Evolutionary conservation across 495 filamentous ascomycete species (phyloP).

Genomic region (Aspergillus mulundensis): DNA sequence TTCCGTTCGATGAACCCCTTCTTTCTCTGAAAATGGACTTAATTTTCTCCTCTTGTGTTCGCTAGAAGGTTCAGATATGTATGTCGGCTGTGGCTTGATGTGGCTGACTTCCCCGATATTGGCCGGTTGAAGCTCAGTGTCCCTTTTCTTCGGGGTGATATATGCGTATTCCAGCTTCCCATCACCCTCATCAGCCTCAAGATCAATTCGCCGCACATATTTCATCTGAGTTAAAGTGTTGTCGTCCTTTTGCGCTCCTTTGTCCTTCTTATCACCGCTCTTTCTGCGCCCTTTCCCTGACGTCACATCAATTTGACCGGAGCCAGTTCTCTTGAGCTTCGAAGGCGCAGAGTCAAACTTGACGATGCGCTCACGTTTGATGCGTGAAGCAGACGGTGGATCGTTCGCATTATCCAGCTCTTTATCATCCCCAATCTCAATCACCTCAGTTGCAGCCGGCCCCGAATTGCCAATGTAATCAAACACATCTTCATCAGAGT

Average conservation of each 20-base stretch:
- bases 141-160: slow-evolving; percentile 16
- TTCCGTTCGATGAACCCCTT: slow-evolving; percentile 3
- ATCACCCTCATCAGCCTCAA: slow-evolving; percentile 40
- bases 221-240: slow-evolving; percentile 49
- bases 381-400: slow-evolving; percentile 16
- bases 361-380: slow-evolving; percentile 13
- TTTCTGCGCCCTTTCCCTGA: slow-evolving; percentile 16
- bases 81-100: background rate
- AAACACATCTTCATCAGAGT: slow-evolving; percentile 28
- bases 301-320: background rate
- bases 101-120: background rate
- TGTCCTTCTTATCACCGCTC: slow-evolving; percentile 22
- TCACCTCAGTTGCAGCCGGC: slow-evolving; percentile 15
- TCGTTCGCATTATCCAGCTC: slow-evolving; percentile 22
- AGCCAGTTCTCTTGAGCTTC: slow-evolving; percentile 11
- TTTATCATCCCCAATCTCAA: slow-evolving; percentile 27
- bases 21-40: slow-evolving; percentile 6
- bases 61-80: slow-evolving; percentile 6
- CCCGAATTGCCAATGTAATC: slow-evolving; percentile 24
- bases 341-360: slow-evolving; percentile 18
- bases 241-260: slow-evolving; percentile 27
- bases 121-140: background rate
- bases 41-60: slow-evolving; percentile 18
- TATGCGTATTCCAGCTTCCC: slow-evolving; percentile 35
- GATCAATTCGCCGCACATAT: slow-evolving; percentile 39